Evolutionary conservation across 768 basidiomycete species (phyloP).

Genomic region (Hydnomerulius pinastri): DNA sequence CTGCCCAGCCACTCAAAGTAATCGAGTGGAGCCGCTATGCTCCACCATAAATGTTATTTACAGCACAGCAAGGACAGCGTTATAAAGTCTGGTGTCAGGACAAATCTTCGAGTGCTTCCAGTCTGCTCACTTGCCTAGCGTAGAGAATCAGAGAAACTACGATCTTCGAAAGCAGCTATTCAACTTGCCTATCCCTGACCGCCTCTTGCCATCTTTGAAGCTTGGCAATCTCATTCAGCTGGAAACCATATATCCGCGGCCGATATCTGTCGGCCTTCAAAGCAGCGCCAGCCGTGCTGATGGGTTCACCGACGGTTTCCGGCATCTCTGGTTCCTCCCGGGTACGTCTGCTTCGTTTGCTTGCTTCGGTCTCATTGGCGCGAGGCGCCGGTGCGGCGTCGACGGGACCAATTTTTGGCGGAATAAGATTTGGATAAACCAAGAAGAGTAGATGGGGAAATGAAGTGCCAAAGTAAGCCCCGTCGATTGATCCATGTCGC

Average conservation of each 20-base stretch:
- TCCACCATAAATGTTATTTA: constrained; percentile 6
- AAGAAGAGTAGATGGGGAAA: constrained; percentile 97
- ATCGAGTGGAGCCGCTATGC: not conserved
- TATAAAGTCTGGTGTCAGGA: constrained; percentile 17
- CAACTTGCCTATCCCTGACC: constrained; percentile 71
- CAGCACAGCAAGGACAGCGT: constrained; percentile 3
- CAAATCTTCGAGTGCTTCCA: constrained; percentile 48
- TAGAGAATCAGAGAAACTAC: constrained; percentile 8
- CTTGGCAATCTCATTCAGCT: constrained; percentile 90
- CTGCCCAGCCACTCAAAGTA: too few species aligned
- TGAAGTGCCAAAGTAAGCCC: constrained; percentile 97
- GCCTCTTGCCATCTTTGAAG: constrained; percentile 97
- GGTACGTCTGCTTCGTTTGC: constrained; percentile 46
- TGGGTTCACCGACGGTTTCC: constrained; percentile 62
- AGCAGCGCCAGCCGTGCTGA: constrained; percentile 81
- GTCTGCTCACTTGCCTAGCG: constrained; percentile 47
- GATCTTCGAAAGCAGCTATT: not conserved
- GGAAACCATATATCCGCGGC: constrained; percentile 96
- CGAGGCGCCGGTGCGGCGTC: constrained; percentile 35
- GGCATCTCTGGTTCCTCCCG: constrained; percentile 53
- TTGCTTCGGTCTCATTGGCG: constrained; percentile 29
- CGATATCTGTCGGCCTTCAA: constrained; percentile 90
- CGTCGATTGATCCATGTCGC: constrained; percentile 95
- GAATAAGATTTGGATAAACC: constrained; percentile 92
- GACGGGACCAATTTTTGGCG: constrained; percentile 68